Evolutionary conservation across 306 rosid genomes (phyloP).

Genomic region (Corylus heterophylla): DNA sequence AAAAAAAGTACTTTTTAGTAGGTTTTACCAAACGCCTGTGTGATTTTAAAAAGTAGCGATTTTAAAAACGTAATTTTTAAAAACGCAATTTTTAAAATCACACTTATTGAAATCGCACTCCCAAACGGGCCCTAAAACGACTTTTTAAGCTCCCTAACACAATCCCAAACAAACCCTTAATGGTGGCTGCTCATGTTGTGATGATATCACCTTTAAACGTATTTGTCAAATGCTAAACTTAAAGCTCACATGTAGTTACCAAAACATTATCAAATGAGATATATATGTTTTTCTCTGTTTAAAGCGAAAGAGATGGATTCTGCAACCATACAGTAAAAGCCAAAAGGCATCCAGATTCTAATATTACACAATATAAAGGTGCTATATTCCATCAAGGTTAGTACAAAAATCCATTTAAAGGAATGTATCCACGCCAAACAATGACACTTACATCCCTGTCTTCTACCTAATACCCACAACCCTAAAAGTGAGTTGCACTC

Average conservation of each 20-base stretch:
- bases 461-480: constrained; percentile 61
- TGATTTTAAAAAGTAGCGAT: too few relatives aligned
- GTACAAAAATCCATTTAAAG: constrained; percentile 36
- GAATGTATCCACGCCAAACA: constrained; percentile 41
- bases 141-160: too few relatives aligned
- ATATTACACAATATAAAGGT: constrained; percentile 37
- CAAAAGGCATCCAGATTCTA: background rate
- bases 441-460: constrained; percentile 52
- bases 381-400: constrained; percentile 50
- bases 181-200: too few relatives aligned
- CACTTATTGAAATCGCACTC: too few relatives aligned
- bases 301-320: constrained; percentile 13
- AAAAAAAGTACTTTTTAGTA: too few relatives aligned
- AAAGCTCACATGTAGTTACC: constrained; percentile 8
- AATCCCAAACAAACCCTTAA: too few relatives aligned
- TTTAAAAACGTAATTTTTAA: too few relatives aligned
- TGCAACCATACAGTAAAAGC: constrained; percentile 12
- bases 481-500: constrained; percentile 71
- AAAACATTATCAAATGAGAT: constrained; percentile 12
- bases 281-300: background rate
- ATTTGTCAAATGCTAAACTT: constrained; percentile 10
- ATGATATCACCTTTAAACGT: constrained; percentile 15
- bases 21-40: too few relatives aligned
- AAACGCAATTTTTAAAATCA: too few relatives aligned
- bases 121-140: too few relatives aligned